Evolutionary conservation across 768 basidiomycete species (phyloP).

Genomic region (Leccinum incarnatum): DNA sequence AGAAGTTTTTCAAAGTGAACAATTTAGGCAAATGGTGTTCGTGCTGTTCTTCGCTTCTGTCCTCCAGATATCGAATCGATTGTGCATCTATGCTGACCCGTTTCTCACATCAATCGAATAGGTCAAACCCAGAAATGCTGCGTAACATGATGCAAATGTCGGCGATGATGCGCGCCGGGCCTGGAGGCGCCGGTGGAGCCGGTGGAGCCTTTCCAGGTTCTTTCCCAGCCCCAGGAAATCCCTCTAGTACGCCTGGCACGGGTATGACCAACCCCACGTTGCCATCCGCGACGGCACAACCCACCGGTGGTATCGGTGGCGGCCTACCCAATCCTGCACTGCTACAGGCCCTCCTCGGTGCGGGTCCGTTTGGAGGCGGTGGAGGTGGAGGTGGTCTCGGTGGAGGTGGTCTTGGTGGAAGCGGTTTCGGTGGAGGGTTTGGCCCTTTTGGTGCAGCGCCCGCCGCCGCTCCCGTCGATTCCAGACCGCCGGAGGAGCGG

Average conservation of each 20-base stretch:
- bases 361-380: neutral
- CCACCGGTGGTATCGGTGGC: neutral
- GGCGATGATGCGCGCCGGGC: conserved; percentile 19
- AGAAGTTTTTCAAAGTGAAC: conserved; percentile 71
- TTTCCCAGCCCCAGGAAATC: conserved; percentile 64
- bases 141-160: conserved; percentile 79
- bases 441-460: conserved; percentile 18
- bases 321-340: conserved; percentile 42
- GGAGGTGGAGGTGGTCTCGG: conserved; percentile 16
- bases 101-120: conserved; percentile 20
- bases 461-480: conserved; percentile 53
- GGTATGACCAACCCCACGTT: conserved; percentile 26
- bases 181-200: conserved; percentile 40
- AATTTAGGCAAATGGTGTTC: conserved; percentile 74
- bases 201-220: conserved; percentile 28
- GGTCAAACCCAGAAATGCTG: conserved; percentile 75
- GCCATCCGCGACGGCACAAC: conserved; percentile 20
- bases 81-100: neutral
- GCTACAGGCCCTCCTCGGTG: conserved; percentile 30
- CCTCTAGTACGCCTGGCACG: conserved; percentile 26
- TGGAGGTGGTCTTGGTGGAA: neutral
- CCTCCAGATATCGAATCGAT: neutral
- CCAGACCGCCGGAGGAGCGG: conserved; percentile 83
- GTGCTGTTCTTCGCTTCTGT: conserved; percentile 19
- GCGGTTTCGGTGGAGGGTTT: conserved; percentile 22